These are phyloP conservation scores for Leptographium flavum DNA, from an alignment of 2,329 filamentous ascomycete species.

Conservation along the genomic window DNA sequence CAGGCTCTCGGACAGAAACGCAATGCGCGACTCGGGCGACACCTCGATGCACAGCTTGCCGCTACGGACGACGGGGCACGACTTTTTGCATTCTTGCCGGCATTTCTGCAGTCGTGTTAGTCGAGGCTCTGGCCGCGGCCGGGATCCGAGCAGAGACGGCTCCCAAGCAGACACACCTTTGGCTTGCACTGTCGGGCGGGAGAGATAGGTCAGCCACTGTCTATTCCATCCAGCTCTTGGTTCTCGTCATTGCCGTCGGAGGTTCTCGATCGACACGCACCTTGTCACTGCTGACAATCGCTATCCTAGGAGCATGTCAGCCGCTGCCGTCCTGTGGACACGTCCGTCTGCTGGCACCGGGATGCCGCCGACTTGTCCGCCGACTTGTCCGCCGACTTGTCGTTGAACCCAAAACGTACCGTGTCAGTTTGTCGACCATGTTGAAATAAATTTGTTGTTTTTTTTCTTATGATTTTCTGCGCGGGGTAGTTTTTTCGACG, in stretches of 20 bases:
- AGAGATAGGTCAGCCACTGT: slow-evolving; percentile 17
- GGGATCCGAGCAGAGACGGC: no score
- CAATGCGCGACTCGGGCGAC: slow-evolving; percentile 72
- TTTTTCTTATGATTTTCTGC: background rate
- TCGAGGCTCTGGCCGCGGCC: no score
- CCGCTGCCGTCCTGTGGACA: no score
- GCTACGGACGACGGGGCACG: slow-evolving; percentile 90
- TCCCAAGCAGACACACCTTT: slow-evolving; percentile 47
- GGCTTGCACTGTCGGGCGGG: slow-evolving; percentile 58
- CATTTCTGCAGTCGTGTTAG: slow-evolving; percentile 60
- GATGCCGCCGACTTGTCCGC: background rate
- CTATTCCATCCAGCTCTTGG: background rate
- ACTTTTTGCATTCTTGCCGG: slow-evolving; percentile 97
- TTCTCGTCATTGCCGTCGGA: background rate
- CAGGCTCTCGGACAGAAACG: slow-evolving; percentile 88
- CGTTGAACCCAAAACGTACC: slow-evolving; percentile 45
- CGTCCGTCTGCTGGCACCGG: background rate
- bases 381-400: background rate
- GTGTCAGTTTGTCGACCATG: slow-evolving; percentile 46
- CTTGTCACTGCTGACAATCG: slow-evolving; percentile 98
- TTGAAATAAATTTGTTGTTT: no score
- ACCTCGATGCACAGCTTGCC: slow-evolving; percentile 91
- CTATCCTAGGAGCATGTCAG: slow-evolving; percentile 55
- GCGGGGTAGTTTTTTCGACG: slow-evolving; percentile 5
- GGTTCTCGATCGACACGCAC: slow-evolving; percentile 28